Evolutionary conservation across 2,329 filamentous ascomycete genomes (phyloP).

Genomic region (Penicillium glabrum): DNA sequence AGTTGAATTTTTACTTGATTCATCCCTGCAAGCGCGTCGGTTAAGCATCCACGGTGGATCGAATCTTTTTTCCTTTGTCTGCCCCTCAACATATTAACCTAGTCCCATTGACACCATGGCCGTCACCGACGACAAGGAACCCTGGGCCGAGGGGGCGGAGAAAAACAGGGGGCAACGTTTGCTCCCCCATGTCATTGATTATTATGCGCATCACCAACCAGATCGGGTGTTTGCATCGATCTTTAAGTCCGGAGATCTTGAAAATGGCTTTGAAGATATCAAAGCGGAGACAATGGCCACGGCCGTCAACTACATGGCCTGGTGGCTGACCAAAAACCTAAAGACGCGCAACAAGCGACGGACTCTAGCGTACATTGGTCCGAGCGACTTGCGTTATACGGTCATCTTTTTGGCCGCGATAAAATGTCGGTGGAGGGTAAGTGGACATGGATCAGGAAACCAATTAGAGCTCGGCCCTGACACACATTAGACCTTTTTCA

Average conservation of each 20-base stretch:
- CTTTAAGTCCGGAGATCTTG: slow-evolving; percentile 3
- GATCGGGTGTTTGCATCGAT: slow-evolving; percentile 13
- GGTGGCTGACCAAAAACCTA: slow-evolving; percentile 11
- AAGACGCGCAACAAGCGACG: slow-evolving; percentile 3
- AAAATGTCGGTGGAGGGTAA: slow-evolving; percentile 15
- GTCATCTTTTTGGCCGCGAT: slow-evolving; percentile 12
- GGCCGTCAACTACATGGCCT: slow-evolving; percentile 10
- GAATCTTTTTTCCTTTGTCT: not conserved
- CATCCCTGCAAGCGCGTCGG: not conserved
- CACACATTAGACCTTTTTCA: slow-evolving; percentile 7
- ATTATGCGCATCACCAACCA: slow-evolving; percentile 14
- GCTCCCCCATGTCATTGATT: slow-evolving; percentile 15
- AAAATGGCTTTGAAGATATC: slow-evolving; percentile 12
- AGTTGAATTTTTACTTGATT: not conserved
- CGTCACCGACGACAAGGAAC: not conserved
- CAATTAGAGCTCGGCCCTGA: not conserved
- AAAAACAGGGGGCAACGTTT: slow-evolving; percentile 11
- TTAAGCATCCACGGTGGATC: not conserved
- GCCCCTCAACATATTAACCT: not conserved
- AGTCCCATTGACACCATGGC: not conserved
- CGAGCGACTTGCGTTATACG: slow-evolving; percentile 10
- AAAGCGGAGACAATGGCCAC: slow-evolving; percentile 9
- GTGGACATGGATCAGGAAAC: not conserved
- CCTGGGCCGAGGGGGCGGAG: slow-evolving; percentile 8
- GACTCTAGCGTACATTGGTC: slow-evolving; percentile 13